phyloP scores from a whole-genome alignment of 768 basidiomycete genomes.

The Russula olivacea region DNA sequence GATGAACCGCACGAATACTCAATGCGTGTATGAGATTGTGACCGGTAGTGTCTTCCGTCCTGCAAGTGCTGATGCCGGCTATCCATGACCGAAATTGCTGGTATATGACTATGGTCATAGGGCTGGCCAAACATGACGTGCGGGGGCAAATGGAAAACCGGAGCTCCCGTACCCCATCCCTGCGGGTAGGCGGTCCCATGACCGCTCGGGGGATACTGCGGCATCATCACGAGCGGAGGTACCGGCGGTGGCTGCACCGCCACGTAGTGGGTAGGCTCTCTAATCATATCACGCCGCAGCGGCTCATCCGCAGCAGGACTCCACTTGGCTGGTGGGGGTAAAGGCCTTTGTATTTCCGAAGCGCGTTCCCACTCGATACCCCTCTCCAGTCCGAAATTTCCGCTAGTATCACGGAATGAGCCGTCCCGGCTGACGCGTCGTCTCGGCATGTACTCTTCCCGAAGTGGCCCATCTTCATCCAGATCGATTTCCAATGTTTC shows the following conservation, averaged over 20 bases:
- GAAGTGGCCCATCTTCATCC: conserved; percentile 75
- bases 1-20: conserved; percentile 23
- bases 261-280: conserved; percentile 53
- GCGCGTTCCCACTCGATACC: conserved; percentile 23
- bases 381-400: conserved; percentile 16
- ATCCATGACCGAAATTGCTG: conserved; percentile 14
- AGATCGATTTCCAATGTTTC: conserved; percentile 69
- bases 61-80: conserved; percentile 8
- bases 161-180: conserved; percentile 13
- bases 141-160: conserved; percentile 9
- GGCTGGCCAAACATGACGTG: conserved; percentile 11
- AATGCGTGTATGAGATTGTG: conserved; percentile 22
- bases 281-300: conserved; percentile 49
- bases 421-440: conserved; percentile 46
- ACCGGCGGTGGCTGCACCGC: conserved; percentile 52
- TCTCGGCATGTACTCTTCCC: conserved; percentile 74
- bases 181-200: conserved; percentile 27
- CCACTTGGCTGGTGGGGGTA: conserved; percentile 78
- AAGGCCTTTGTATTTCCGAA: conserved; percentile 30
- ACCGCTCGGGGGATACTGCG: conserved; percentile 24
- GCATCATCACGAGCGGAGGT: conserved; percentile 32
- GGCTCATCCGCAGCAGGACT: conserved; percentile 78
- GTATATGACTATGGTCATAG: conserved; percentile 19
- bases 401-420: conserved; percentile 26
- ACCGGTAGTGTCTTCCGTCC: conserved; percentile 9